These are phyloP conservation scores for Nakaseomyces kungkrabaensis DNA, from an alignment of 1,139 yeast species.

Conservation along the genomic window DNA sequence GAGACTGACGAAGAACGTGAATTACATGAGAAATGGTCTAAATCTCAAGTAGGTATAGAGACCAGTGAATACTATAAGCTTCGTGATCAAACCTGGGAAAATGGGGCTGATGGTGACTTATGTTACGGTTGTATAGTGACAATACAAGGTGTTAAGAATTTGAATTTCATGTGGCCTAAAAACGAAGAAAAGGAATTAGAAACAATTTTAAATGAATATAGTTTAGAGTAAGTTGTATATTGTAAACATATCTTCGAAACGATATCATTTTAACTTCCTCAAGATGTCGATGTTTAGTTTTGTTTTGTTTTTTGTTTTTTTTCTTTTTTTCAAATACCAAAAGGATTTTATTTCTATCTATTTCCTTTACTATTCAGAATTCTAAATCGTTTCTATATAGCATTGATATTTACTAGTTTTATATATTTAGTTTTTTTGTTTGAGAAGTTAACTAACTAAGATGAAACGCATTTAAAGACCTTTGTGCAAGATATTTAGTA, in stretches of 20 bases:
- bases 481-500: background rate
- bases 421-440: background rate
- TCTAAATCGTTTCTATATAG: background rate
- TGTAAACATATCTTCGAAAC: too few relatives aligned
- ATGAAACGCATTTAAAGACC: background rate
- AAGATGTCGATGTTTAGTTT: too few relatives aligned
- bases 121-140: conserved; percentile 78
- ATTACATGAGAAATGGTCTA: conserved; percentile 32
- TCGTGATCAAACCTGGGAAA: conserved; percentile 12
- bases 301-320: too few relatives aligned
- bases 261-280: too few relatives aligned
- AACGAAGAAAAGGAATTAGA: conserved; percentile 27
- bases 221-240: conserved; percentile 23
- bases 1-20: conserved; percentile 40
- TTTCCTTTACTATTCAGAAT: background rate
- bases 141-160: conserved; percentile 37
- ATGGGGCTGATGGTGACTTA: conserved; percentile 29
- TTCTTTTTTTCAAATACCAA: background rate
- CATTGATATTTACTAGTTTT: background rate
- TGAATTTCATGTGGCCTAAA: conserved; percentile 48
- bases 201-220: conserved; percentile 41
- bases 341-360: background rate
- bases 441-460: too few relatives aligned
- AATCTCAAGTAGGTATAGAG: conserved; percentile 11
- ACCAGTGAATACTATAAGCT: conserved; percentile 10